These are phyloP conservation scores for Globisporangium lucens DNA, from an alignment of 352 stramenopile genomes.

Conservation along the genomic window DNA sequence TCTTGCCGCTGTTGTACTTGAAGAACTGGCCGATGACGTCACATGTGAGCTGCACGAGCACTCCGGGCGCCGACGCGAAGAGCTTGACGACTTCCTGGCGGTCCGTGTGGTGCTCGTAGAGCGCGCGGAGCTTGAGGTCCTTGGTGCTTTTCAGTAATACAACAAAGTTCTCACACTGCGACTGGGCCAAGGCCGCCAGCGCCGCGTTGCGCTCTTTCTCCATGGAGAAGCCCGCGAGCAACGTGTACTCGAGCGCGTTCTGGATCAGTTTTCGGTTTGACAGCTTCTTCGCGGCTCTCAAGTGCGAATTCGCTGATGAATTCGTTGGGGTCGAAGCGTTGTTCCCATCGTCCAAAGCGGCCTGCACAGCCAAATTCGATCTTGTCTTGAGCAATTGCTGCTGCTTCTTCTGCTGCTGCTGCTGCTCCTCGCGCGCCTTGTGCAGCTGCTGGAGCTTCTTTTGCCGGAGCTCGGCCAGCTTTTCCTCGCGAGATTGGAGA, in stretches of 20 bases:
- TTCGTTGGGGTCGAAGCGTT: neutral
- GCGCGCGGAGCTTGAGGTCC: conserved; percentile 68
- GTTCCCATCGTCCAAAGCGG: neutral
- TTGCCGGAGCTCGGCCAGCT: conserved; percentile 45
- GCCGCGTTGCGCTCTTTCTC: conserved; percentile 51
- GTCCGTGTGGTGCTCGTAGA: conserved; percentile 68
- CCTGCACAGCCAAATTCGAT: neutral
- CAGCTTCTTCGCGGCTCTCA: conserved; percentile 27
- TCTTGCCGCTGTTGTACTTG: conserved; percentile 84
- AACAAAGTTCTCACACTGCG: conserved; percentile 64
- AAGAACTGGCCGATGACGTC: conserved; percentile 70
- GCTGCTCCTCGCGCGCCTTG: conserved; percentile 31
- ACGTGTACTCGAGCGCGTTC: conserved; percentile 77
- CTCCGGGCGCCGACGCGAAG: conserved; percentile 33
- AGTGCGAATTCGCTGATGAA: conserved; percentile 1
- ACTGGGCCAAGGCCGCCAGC: conserved; percentile 39
- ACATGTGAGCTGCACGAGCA: conserved; percentile 26
- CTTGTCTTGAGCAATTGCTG: neutral
- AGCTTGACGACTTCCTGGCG: conserved; percentile 36
- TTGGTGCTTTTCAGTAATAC: conserved; percentile 71
- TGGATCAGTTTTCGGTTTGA: conserved; percentile 75
- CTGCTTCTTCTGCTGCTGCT: conserved; percentile 16
- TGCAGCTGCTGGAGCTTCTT: conserved; percentile 69
- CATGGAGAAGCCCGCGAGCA: conserved; percentile 61
- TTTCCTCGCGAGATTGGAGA: conserved; percentile 7